Conservation (phyloP, 1,139 yeast genomes). For the Blastobotrys serpentis region DNA sequence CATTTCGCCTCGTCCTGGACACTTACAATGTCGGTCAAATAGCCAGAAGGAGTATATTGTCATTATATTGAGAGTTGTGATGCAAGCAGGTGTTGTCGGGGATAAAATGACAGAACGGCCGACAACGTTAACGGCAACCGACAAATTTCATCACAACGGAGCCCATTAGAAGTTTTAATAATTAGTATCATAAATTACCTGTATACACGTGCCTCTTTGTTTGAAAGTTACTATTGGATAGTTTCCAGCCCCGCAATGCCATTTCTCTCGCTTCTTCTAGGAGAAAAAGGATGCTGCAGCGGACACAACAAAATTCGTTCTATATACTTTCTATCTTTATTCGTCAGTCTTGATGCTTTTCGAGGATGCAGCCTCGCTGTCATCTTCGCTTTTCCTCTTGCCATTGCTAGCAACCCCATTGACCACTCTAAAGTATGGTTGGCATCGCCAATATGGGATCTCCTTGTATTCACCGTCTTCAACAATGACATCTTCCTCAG, state of each 20-base stretch:
- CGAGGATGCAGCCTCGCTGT: conserved; percentile 4
- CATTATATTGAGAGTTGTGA: too few relatives aligned
- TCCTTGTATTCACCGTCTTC: conserved; percentile 74
- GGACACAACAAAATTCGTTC: background rate
- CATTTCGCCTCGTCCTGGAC: background rate
- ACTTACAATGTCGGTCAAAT: conserved; percentile 79
- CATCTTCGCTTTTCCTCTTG: conserved; percentile 20
- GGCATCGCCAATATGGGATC: conserved; percentile 97
- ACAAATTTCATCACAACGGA: too few relatives aligned
- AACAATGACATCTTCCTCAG: conserved; percentile 53
- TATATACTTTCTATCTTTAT: background rate
- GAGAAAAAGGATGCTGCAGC: too few relatives aligned
- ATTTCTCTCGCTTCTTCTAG: too few relatives aligned
- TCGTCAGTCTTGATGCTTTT: conserved; percentile 4
- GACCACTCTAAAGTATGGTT: conserved; percentile 65
- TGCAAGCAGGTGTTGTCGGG: too few relatives aligned
- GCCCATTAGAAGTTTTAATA: too few relatives aligned
- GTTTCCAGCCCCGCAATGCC: too few relatives aligned
- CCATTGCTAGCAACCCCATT: conserved; percentile 26
- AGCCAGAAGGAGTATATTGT: conserved; percentile 80
- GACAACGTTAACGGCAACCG: too few relatives aligned
- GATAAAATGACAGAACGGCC: too few relatives aligned
- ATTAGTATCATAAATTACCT: too few relatives aligned
- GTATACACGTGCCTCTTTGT: too few relatives aligned
- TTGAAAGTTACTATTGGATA: too few relatives aligned